These are phyloP conservation scores for Cercophora newfieldiana DNA, from an alignment of 495 filamentous ascomycete species.

Conservation along the genomic window DNA sequence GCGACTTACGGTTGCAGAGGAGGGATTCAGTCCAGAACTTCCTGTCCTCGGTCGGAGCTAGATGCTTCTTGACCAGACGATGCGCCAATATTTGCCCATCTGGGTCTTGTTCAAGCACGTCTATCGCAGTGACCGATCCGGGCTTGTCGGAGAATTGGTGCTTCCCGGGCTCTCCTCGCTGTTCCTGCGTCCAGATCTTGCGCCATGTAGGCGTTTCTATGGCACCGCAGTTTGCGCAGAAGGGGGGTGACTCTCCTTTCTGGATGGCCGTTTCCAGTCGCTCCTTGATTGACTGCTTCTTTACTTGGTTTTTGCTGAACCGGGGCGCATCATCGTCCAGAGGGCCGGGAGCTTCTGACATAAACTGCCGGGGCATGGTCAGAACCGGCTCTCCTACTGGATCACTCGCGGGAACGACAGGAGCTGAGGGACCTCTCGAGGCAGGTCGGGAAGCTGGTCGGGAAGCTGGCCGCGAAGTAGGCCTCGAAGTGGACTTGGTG, in stretches of 20 bases:
- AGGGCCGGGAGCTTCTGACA: slow-evolving; percentile 32
- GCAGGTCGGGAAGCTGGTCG: slow-evolving; percentile 26
- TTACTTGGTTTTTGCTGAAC: slow-evolving; percentile 52
- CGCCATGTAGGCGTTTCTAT: slow-evolving; percentile 96
- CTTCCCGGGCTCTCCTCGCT: slow-evolving; percentile 60
- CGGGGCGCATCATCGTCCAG: slow-evolving; percentile 32
- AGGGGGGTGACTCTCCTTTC: slow-evolving; percentile 75
- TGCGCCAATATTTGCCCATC: slow-evolving; percentile 61
- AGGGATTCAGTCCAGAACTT: slow-evolving; percentile 66
- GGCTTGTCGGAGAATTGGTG: slow-evolving; percentile 67
- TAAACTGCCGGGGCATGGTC: slow-evolving; percentile 19
- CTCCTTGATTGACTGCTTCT: slow-evolving; percentile 63
- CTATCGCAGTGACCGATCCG: slow-evolving; percentile 62
- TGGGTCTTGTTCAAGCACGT: slow-evolving; percentile 60
- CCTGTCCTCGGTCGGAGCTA: slow-evolving; percentile 57
- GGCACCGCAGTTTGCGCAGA: slow-evolving; percentile 87
- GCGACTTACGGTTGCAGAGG: slow-evolving; percentile 81
- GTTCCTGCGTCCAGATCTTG: slow-evolving; percentile 75
- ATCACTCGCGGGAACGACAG: slow-evolving; percentile 26
- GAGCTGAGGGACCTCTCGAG: slow-evolving; percentile 18
- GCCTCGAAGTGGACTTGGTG: slow-evolving; percentile 18
- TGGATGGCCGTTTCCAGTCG: slow-evolving; percentile 65
- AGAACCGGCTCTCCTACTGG: slow-evolving; percentile 18
- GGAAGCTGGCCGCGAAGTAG: slow-evolving; percentile 23
- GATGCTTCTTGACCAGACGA: slow-evolving; percentile 74